Evolutionary conservation across 2,329 filamentous ascomycete species (phyloP).

Genomic region (Ophiostoma novo-ulmi): DNA sequence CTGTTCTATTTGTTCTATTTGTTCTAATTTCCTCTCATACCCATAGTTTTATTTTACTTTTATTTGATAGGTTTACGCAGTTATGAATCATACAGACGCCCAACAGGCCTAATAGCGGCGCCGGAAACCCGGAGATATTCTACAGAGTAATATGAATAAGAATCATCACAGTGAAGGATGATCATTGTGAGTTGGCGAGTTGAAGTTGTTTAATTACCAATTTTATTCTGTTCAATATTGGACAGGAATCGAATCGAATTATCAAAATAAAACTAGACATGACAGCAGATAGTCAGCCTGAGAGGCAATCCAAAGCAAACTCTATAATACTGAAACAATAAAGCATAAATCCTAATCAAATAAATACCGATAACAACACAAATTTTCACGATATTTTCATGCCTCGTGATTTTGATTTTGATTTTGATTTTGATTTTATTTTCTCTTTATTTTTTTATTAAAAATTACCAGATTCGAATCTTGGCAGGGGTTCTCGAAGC

Average conservation of each 20-base stretch:
- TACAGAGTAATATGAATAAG: no score
- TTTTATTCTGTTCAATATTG: no score
- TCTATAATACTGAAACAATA: neutral
- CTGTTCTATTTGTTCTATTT: neutral
- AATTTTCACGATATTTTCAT: neutral
- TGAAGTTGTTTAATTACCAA: no score
- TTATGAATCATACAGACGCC: no score
- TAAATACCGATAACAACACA: neutral
- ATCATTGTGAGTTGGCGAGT: no score
- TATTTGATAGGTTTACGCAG: no score
- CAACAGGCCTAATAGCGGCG: no score
- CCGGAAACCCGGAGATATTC: no score
- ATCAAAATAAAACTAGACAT: no score
- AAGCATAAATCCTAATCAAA: neutral
- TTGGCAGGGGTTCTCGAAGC: slow-evolving; percentile 12
- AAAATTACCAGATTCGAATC: neutral
- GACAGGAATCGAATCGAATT: no score
- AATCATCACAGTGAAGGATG: neutral
- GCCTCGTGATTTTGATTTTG: neutral
- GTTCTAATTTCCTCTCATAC: no score
- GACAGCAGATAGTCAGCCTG: neutral
- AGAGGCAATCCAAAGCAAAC: neutral
- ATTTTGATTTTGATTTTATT: neutral
- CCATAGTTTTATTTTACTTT: no score
- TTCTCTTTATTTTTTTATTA: neutral